Conservation (phyloP, 1,284 basidiomycete species). For the Omphalotus olearius region DNA sequence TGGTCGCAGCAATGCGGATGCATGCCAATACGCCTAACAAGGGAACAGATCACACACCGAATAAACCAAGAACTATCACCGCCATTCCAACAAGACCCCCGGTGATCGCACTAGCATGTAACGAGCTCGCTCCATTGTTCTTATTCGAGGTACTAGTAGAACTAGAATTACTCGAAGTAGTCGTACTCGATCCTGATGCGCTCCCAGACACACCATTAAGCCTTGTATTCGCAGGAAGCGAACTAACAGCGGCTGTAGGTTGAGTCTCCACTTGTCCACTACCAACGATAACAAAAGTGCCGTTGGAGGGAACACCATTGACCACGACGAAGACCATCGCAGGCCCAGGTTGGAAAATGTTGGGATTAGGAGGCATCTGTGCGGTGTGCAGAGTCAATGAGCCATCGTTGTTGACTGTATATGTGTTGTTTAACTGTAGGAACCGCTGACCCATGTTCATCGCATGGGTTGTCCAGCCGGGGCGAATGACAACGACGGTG, state of each 20-base stretch:
- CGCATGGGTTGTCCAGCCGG: slow-evolving; percentile 42
- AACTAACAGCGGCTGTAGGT: neutral
- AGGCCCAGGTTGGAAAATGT: slow-evolving; percentile 71
- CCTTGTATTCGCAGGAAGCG: neutral
- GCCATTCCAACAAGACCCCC: slow-evolving; percentile 4
- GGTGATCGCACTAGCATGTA: neutral
- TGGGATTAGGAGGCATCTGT: slow-evolving; percentile 56
- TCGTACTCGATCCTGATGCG: slow-evolving; percentile 2
- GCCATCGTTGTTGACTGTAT: slow-evolving; percentile 35
- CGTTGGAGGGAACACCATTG: slow-evolving; percentile 68
- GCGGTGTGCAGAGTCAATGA: slow-evolving; percentile 5
- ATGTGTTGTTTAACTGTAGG: slow-evolving; percentile 31
- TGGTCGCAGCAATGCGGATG: too few relatives aligned
- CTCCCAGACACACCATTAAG: neutral
- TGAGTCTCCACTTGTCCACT: slow-evolving; percentile 38
- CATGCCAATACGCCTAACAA: too few relatives aligned
- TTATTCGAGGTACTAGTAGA: neutral
- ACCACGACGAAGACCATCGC: slow-evolving; percentile 68
- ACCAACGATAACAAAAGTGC: slow-evolving; percentile 64
- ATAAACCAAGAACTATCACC: neutral
- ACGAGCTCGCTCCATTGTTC: neutral
- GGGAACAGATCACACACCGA: slow-evolving; percentile 4
- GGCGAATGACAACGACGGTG: slow-evolving; percentile 54
- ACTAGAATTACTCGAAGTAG: neutral
- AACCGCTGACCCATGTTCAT: slow-evolving; percentile 56